Base-by-base conservation (phyloP, 805 yeast species). In the Candida montana region DNA sequence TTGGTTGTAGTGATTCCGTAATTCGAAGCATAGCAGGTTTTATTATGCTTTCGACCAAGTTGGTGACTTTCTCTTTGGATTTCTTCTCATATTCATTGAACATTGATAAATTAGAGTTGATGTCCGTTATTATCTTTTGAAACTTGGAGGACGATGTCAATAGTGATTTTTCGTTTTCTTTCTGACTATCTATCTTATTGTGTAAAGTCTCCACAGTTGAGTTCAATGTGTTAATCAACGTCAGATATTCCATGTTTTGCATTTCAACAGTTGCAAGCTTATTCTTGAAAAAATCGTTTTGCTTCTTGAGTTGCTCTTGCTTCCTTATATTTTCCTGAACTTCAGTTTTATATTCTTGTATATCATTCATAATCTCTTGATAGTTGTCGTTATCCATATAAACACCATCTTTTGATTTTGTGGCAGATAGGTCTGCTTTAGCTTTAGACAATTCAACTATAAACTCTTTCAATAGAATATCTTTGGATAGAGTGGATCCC, bases 401-500 rank as follows among this genome's bases (percentile, higher is more conserved):
- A 19, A 84, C 69, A 2, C 90, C 89, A 47, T 81, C 83, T 54
- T 74, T 81, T 9, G 66, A 63, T 46, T 81, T 69, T 0, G 87
- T 71, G 0, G 90, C 82, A 30, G 69, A 55, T 30, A 83, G 60
- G 57, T 85, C 93, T 53, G 54, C 74, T 69, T 51, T 81, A 46
- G 53, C 65, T 61, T 49, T 79, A 48, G 59, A 74, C 62, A 58
- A 67, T 62, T 59, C 83, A 47, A 32, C 68, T 50, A 67, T 75
- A 52, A 53, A 74, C 61, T 59, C 75, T 58, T 49, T 80, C 64
- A 50, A 75, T 62, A 54, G 66, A 42, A 51, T 53, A 42, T 67
- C 72, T 39, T 77, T 71, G 63, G 84, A 74, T 49, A 86, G 53
- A 29, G 72, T 68, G 27, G 67, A 68, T 11, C 81, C 80, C 35